Evolutionary conservation across 345 rosid genomes (phyloP).

Genomic region (Rhizophora mangle): DNA sequence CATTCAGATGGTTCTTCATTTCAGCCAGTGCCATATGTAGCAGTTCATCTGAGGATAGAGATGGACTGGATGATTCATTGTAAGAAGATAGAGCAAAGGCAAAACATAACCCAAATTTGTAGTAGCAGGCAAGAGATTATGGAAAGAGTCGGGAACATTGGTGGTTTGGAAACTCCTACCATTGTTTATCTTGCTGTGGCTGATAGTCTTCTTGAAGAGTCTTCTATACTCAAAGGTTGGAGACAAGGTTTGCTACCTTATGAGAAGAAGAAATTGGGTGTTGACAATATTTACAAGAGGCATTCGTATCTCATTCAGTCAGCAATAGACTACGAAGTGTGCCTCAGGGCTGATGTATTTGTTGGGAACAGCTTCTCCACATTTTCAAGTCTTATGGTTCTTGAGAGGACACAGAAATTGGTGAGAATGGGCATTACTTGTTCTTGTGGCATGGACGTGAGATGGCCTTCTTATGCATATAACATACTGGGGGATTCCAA

Average conservation of each 20-base stretch:
- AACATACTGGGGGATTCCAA: constrained; percentile 59
- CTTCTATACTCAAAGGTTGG: constrained; percentile 75
- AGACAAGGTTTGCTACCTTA: constrained; percentile 62
- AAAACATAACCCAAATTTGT: constrained; percentile 63
- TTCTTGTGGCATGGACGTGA: constrained; percentile 44
- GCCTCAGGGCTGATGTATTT: constrained; percentile 78
- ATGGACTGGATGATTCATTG: constrained; percentile 99
- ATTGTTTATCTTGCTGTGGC: constrained; percentile 89
- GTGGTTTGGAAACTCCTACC: constrained; percentile 40
- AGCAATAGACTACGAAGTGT: constrained; percentile 96
- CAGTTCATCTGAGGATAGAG: constrained; percentile 97
- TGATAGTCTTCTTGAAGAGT: constrained; percentile 68
- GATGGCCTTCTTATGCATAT: constrained; percentile 91
- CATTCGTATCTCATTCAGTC: constrained; percentile 86
- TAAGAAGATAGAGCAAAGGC: constrained; percentile 74
- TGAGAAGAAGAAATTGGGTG: constrained; percentile 85
- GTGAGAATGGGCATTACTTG: constrained; percentile 54
- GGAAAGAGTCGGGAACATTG: constrained; percentile 71
- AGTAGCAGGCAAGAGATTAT: constrained; percentile 81
- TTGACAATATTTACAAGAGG: constrained; percentile 61
- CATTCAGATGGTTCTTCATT: constrained; percentile 4
- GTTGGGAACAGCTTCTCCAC: constrained; percentile 95
- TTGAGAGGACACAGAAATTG: constrained; percentile 83
- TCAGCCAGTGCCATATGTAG: constrained; percentile 46
- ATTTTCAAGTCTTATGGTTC: constrained; percentile 84